A percentile compares a stretch with the other conserved stretches of the same genome.
Conservation (phyloP, 225 moss, liverwort and hornwort species). For the Polytrichum commune region DNA sequence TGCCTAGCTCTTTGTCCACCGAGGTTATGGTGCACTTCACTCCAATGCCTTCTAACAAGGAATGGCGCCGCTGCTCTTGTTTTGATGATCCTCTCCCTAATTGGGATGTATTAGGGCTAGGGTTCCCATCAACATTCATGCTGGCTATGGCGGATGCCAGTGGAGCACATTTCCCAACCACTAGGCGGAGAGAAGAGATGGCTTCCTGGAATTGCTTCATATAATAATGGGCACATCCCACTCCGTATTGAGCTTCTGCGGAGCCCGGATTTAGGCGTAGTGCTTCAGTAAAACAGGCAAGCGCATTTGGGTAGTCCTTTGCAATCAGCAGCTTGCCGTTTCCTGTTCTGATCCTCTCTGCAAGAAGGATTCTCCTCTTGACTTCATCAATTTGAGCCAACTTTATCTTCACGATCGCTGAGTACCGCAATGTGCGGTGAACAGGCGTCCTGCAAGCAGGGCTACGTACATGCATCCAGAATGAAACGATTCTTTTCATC, state of each 20-base stretch:
- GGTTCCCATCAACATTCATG: not conserved
- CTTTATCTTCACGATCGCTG: constrained; percentile 26
- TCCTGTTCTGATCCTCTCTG: constrained; percentile 11
- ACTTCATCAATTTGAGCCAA: constrained; percentile 19
- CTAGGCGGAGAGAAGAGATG: not conserved
- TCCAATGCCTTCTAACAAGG: not conserved
- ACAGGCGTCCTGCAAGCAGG: constrained; percentile 35
- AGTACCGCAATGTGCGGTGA: constrained; percentile 30
- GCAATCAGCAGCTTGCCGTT: constrained; percentile 8
- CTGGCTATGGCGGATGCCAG: constrained; percentile 7
- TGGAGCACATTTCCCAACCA: constrained; percentile 1
- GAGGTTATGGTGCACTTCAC: constrained; percentile 1
- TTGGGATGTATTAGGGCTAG: not conserved
- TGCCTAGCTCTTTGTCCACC: constrained; percentile 10
- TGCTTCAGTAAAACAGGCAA: constrained; percentile 15
- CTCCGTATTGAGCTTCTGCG: constrained; percentile 37
- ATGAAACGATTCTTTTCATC: not conserved
- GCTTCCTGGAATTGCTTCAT: not conserved
- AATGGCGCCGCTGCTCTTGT: not conserved
- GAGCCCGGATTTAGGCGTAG: constrained; percentile 27
- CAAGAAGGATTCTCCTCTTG: constrained; percentile 24
- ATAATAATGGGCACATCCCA: constrained; percentile 14
- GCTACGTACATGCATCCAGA: constrained; percentile 11
- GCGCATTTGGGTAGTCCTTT: not conserved
- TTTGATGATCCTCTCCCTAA: not conserved